A percentile compares a stretch with the other conserved stretches of the same genome.
These are phyloP conservation scores for Ormosia emarginata DNA, from an alignment of 306 rosid species.

Conservation along the genomic window DNA sequence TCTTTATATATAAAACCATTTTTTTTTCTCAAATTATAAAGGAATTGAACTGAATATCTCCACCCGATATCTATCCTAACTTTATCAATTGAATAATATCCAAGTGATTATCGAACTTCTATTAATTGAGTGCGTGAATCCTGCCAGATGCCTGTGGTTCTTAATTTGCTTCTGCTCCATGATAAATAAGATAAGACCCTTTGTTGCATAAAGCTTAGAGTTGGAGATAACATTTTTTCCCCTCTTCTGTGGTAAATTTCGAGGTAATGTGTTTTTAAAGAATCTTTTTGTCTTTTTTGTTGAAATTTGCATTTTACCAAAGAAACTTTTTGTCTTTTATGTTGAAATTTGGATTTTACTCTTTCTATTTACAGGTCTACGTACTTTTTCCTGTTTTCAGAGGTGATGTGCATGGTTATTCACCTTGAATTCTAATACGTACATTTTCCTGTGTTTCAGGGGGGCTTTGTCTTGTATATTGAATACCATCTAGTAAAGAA, in stretches of 20 bases:
- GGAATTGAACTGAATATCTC: background rate
- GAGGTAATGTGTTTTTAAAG: background rate
- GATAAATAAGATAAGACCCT: background rate
- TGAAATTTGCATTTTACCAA: constrained; percentile 16
- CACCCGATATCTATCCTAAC: background rate
- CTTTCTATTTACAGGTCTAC: constrained; percentile 16
- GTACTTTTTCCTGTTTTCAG: constrained; percentile 11
- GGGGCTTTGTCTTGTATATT: background rate
- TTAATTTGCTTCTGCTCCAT: constrained; percentile 12
- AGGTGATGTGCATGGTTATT: constrained; percentile 7
- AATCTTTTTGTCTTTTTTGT: background rate
- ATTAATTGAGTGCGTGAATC: background rate
- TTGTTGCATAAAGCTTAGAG: background rate
- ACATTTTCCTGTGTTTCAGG: background rate
- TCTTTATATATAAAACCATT: background rate
- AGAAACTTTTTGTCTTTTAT: background rate
- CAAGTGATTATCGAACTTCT: background rate
- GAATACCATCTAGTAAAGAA: constrained; percentile 8
- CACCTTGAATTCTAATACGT: background rate
- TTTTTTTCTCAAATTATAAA: background rate
- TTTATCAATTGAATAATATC: background rate
- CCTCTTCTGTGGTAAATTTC: background rate
- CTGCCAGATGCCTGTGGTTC: background rate
- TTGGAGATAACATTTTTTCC: background rate
- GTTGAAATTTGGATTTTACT: constrained; percentile 18